Evolutionary conservation across 2,329 filamentous ascomycete species (phyloP).

Genomic region (Hawksworthiomyces lignivorus): DNA sequence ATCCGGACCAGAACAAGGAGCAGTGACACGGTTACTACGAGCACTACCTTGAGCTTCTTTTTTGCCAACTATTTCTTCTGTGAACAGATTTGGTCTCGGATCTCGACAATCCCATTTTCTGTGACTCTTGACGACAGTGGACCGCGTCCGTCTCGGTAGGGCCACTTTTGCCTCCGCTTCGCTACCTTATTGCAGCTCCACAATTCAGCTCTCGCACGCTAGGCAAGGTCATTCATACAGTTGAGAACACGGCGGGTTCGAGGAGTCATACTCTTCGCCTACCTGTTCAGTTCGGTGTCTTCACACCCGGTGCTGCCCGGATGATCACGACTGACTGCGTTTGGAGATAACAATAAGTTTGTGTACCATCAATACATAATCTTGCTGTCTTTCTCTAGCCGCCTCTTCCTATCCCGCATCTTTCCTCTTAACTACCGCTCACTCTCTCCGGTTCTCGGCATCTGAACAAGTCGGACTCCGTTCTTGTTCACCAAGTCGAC

Average conservation of each 20-base stretch:
- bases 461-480: no score
- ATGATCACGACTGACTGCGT: constrained; percentile 29
- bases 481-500: no score
- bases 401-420: background rate
- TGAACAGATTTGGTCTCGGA: no score
- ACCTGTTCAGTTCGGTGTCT: constrained; percentile 30
- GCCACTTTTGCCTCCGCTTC: constrained; percentile 4
- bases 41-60: no score
- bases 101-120: no score
- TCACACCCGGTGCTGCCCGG: constrained; percentile 24
- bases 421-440: no score
- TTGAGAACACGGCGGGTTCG: constrained; percentile 28
- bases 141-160: constrained; percentile 1
- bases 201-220: constrained; percentile 1
- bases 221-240: constrained; percentile 13
- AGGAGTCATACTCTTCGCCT: constrained; percentile 43
- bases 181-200: constrained; percentile 5
- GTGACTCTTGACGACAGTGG: constrained; percentile 8
- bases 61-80: background rate
- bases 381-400: constrained; percentile 1
- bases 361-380: constrained; percentile 24
- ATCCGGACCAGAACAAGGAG: no score
- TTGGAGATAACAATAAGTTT: constrained; percentile 12
- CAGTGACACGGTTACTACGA: no score
- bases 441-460: no score